Percentiles rank a stretch among this genome's conserved stretches.
These are phyloP conservation scores for Neurospora sp. DNA, from an alignment of 495 filamentous ascomycete genomes.

Conservation along the genomic window DNA sequence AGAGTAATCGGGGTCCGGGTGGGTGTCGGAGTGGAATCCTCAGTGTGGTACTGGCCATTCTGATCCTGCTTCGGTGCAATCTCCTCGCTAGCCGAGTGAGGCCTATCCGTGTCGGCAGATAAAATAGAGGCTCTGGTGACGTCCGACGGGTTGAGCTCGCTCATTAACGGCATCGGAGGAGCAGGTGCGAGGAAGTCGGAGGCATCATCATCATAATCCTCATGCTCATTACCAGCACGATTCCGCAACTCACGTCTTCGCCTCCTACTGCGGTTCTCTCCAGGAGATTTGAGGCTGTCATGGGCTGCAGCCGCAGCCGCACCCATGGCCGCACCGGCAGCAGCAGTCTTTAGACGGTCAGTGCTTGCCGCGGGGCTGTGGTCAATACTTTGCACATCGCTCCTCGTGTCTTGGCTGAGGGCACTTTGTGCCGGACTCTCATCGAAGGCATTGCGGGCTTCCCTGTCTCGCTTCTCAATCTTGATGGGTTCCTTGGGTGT, in stretches of 20 bases:
- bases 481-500: constrained; percentile 29
- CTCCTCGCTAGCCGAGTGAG: constrained; percentile 51
- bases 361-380: constrained; percentile 32
- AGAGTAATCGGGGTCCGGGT: constrained; percentile 28
- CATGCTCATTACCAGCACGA: constrained; percentile 26
- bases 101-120: constrained; percentile 66
- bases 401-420: constrained; percentile 29
- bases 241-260: constrained; percentile 33
- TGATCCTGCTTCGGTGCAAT: constrained; percentile 30
- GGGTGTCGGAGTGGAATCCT: constrained; percentile 32
- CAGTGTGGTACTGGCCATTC: not conserved
- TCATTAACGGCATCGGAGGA: constrained; percentile 79
- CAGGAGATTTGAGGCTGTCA: constrained; percentile 26
- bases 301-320: constrained; percentile 24
- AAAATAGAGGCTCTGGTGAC: constrained; percentile 83
- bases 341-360: constrained; percentile 29
- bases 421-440: constrained; percentile 37
- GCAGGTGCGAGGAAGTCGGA: constrained; percentile 26
- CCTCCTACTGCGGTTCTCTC: constrained; percentile 34
- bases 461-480: constrained; percentile 33
- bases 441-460: constrained; percentile 51
- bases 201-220: constrained; percentile 27
- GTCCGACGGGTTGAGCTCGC: constrained; percentile 73
- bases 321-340: constrained; percentile 24
- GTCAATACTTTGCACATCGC: constrained; percentile 25